Base-by-base conservation (phyloP, 352 stramenopile species). In the Phytophthora constricta region DNA sequence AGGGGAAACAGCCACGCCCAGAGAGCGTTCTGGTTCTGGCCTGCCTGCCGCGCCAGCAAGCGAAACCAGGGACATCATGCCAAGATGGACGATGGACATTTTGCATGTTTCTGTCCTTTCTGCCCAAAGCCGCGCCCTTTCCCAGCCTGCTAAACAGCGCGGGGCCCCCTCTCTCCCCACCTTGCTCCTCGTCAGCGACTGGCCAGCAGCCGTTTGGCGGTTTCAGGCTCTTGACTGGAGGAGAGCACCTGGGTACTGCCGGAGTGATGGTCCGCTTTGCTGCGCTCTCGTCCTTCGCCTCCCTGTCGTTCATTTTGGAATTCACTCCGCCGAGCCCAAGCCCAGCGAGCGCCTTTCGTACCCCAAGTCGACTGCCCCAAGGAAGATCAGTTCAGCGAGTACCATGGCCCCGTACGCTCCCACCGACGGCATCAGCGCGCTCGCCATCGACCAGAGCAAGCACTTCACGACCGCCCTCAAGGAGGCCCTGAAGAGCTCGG, bases 381-480 rank as follows among this genome's bases (percentile, higher is more conserved):
- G 56, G 58, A 73, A 72, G 37, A 60, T 72, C 58, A 70, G 48
- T 74, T 71, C 45, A 39, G 47, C 62, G 54, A 68, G 64, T 75
- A 88, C 61, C 57, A 94, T 95, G 87, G 87, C 87, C 77, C 87
- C 87, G 60, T 93, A 91, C 80, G 86, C 84, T 65, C 86, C 86
- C 39, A 85, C 79, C 63, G 86, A 90, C 74, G 84, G 80, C 72
- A 90, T 92, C 65, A 92, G 74, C 81, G 87, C 93, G 75, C 81
- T 96, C 61, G 86, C 81, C 20, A 92, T 93, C 60, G 87, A 94
- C 82, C 89, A 94, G 81, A 96, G 85, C 83, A 95, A 96, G 80
- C 88, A 95, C 80, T 96, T 96, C 70, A 93, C 85, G 26, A 83
- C 93, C 51, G 88, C 88, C 42, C 70, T 95, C 47, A 78, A 91